Conservation (phyloP, 73 alveolate genomes). For the Tetrahymena elliotti region DNA sequence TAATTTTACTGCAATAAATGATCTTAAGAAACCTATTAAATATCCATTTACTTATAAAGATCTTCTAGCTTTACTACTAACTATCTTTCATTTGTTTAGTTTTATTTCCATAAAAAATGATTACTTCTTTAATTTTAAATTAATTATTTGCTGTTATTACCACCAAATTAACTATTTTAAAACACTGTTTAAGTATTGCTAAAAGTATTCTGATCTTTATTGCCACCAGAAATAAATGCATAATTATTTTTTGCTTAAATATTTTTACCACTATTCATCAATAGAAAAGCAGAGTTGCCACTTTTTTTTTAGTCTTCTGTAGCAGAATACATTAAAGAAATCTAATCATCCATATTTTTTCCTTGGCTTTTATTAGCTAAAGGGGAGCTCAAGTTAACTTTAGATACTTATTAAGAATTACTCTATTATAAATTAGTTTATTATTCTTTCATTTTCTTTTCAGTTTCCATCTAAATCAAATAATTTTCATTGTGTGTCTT, state of each 20-base stretch:
- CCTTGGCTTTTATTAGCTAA: neutral
- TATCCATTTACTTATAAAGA: neutral
- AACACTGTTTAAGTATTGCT: neutral
- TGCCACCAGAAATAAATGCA: neutral
- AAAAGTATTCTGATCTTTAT: neutral
- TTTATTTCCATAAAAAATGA: neutral
- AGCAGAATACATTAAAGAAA: neutral
- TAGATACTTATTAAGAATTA: neutral
- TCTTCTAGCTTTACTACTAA: neutral
- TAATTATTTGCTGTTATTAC: neutral
- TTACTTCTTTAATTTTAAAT: neutral
- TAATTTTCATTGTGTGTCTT: neutral
- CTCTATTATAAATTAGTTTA: neutral
- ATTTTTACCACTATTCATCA: neutral
- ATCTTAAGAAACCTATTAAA: neutral
- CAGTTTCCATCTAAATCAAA: neutral
- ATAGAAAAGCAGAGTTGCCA: neutral
- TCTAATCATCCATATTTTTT: neutral
- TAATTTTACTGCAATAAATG: neutral
- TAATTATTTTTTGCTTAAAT: neutral
- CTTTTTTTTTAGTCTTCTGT: neutral
- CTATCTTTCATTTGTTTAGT: neutral
- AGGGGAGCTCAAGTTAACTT: neutral
- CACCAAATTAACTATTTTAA: neutral
- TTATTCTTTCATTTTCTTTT: neutral